A percentile compares a stretch with the other conserved stretches of the same genome.
phyloP scores from a whole-genome alignment of 129 eudicot species.

The Scalesia atractyloides region DNA sequence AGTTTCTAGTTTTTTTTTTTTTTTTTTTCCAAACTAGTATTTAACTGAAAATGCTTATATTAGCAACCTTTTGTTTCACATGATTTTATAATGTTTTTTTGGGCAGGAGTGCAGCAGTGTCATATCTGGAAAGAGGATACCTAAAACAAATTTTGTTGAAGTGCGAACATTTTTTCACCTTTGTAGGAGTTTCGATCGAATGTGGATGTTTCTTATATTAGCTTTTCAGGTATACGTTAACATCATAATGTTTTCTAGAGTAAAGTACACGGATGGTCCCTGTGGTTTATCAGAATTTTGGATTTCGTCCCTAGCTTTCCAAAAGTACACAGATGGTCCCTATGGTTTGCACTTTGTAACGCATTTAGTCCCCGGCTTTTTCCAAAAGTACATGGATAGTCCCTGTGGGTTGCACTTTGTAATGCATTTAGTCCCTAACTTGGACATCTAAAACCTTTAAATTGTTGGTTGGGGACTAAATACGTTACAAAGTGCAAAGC shows the following conservation, averaged over 20 bases:
- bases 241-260: neutral
- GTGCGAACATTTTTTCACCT: conserved; percentile 92
- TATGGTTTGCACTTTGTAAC: too few relatives aligned
- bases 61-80: conserved; percentile 18
- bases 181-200: conserved; percentile 88
- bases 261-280: too few relatives aligned
- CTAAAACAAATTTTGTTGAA: conserved; percentile 95
- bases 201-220: conserved; percentile 91
- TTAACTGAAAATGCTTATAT: conserved; percentile 17
- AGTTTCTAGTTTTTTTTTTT: conserved; percentile 2
- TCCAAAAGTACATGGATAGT: too few relatives aligned
- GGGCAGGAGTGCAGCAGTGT: conserved; percentile 56
- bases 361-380: too few relatives aligned
- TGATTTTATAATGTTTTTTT: conserved; percentile 23
- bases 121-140: conserved; percentile 66
- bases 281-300: too few relatives aligned
- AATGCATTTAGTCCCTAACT: too few relatives aligned
- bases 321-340: too few relatives aligned
- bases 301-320: too few relatives aligned
- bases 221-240: conserved; percentile 68
- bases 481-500: too few relatives aligned
- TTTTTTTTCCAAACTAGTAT: neutral
- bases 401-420: too few relatives aligned
- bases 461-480: too few relatives aligned
- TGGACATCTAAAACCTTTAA: too few relatives aligned